A percentile compares a stretch with the other conserved stretches of the same genome.
These are phyloP conservation scores for Cryptococcus wingfieldii DNA, from an alignment of 1,284 basidiomycete species.

Conservation along the genomic window DNA sequence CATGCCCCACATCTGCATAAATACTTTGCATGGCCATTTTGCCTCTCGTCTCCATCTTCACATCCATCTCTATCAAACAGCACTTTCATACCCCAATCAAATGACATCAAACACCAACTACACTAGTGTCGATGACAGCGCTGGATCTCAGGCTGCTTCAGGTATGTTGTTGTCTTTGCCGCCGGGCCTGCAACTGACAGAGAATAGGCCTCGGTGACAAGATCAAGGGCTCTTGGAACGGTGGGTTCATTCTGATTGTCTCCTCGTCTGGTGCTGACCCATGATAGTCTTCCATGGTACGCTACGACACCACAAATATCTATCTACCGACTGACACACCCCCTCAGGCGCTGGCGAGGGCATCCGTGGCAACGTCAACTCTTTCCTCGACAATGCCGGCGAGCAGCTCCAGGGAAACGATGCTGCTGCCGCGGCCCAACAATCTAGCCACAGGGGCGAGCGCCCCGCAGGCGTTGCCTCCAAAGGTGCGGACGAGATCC, in stretches of 20 bases:
- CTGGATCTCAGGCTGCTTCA: slow-evolving; percentile 13
- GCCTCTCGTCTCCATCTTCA: neutral
- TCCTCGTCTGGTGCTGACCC: neutral
- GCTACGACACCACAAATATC: neutral
- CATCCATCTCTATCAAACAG: neutral
- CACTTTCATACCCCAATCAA: neutral
- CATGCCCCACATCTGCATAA: neutral
- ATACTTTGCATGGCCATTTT: neutral
- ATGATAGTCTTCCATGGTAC: slow-evolving; percentile 21
- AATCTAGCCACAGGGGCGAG: slow-evolving; percentile 15
- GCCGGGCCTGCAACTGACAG: neutral
- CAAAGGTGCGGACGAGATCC: slow-evolving; percentile 25
- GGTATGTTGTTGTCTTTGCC: slow-evolving; percentile 2
- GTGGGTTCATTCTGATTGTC: slow-evolving; percentile 5
- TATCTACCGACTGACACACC: neutral
- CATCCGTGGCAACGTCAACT: slow-evolving; percentile 34
- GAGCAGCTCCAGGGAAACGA: slow-evolving; percentile 26
- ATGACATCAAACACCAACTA: slow-evolving; percentile 9
- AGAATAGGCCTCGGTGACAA: slow-evolving; percentile 25
- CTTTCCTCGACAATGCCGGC: slow-evolving; percentile 25
- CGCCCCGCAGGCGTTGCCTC: slow-evolving; percentile 20
- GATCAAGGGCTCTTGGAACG: slow-evolving; percentile 25
- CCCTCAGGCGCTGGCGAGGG: slow-evolving; percentile 30
- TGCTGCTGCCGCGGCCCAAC: slow-evolving; percentile 1
- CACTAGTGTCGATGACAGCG: slow-evolving; percentile 1